Conservation (phyloP, 1,284 basidiomycete genomes). For the Ceratobasidium sp. region DNA sequence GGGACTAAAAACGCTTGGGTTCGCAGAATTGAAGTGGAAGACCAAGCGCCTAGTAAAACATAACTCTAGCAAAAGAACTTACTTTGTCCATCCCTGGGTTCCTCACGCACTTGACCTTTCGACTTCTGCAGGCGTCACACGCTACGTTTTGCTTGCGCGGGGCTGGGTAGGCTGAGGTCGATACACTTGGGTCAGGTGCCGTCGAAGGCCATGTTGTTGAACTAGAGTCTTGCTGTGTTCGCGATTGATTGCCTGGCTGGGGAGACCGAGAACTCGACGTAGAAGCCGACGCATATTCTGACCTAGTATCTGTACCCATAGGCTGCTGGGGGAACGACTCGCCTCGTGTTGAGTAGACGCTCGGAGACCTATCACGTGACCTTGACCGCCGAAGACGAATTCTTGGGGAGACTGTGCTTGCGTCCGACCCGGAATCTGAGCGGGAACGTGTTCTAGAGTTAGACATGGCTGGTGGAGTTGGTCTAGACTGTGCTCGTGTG, state of each 20-base stretch:
- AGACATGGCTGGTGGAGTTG: slow-evolving; percentile 2
- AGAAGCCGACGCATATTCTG: background rate
- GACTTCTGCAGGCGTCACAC: slow-evolving; percentile 86
- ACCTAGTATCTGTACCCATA: background rate
- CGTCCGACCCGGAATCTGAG: slow-evolving; percentile 30
- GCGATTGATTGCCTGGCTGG: background rate
- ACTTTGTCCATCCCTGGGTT: slow-evolving; percentile 82
- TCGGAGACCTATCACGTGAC: slow-evolving; percentile 34
- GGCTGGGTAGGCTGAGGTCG: slow-evolving; percentile 58
- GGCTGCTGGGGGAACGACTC: slow-evolving; percentile 6
- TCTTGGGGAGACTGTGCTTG: slow-evolving; percentile 30
- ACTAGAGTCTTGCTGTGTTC: background rate
- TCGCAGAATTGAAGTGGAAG: no score
- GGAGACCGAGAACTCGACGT: slow-evolving; percentile 11
- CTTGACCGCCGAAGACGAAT: slow-evolving; percentile 33
- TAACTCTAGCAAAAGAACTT: slow-evolving; percentile 47
- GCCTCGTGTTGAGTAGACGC: background rate
- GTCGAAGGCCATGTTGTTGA: background rate
- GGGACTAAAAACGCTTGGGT: no score
- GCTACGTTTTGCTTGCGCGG: slow-evolving; percentile 90
- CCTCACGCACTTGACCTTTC: slow-evolving; percentile 85
- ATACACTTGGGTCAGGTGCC: slow-evolving; percentile 4
- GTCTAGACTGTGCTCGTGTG: background rate
- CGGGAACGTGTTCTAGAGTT: slow-evolving; percentile 20
- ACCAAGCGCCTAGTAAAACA: no score